Evolutionary conservation across 768 basidiomycete species (phyloP).

Genomic region (Hebeloma cylindrosporum): DNA sequence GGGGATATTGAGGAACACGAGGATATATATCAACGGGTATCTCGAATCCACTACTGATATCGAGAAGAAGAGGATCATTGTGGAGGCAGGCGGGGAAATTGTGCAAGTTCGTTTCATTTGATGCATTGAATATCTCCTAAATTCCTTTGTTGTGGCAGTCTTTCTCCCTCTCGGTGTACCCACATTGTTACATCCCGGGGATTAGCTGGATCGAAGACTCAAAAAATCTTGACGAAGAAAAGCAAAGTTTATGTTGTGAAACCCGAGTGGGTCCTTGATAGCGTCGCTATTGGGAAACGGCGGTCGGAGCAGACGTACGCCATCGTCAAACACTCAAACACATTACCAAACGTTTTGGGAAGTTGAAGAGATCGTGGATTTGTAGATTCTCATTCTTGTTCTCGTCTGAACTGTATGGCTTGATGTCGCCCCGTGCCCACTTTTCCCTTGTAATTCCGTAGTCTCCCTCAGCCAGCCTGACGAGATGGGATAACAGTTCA

Average conservation of each 20-base stretch:
- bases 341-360: conserved; percentile 20
- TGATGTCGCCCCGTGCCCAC: too few species aligned
- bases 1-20: conserved; percentile 41
- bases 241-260: conserved; percentile 61
- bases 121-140: not conserved
- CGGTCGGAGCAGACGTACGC: conserved; percentile 61
- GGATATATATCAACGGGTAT: conserved; percentile 72
- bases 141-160: conserved; percentile 35
- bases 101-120: conserved; percentile 44
- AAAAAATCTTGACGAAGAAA: conserved; percentile 57
- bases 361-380: conserved; percentile 4
- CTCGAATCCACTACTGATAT: conserved; percentile 72
- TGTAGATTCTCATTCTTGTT: too few species aligned
- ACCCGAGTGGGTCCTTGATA: conserved; percentile 76
- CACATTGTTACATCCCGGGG: conserved; percentile 77
- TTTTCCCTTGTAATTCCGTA: too few species aligned
- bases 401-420: not conserved
- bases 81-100: conserved; percentile 64
- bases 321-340: conserved; percentile 42
- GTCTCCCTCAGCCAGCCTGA: too few species aligned
- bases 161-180: conserved; percentile 61
- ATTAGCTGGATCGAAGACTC: conserved; percentile 70
- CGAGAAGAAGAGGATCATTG: conserved; percentile 71
- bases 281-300: conserved; percentile 58
- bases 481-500: too few species aligned